Base-by-base conservation (phyloP, 768 basidiomycete species). In the Naganishia vaughanmartiniae region DNA sequence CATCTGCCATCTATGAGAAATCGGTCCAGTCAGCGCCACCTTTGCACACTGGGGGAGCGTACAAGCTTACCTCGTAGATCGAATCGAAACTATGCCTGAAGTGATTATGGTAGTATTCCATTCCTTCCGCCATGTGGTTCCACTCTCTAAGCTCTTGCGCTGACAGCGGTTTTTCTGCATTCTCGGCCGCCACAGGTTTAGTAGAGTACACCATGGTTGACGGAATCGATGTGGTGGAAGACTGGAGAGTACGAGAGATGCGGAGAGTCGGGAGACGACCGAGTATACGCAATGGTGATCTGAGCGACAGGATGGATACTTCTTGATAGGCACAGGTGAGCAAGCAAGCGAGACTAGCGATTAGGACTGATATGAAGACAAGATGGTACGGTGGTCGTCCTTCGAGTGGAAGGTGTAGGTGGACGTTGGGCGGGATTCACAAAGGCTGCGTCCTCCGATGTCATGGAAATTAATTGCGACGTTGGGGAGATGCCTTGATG, bases 61-160 rank as follows among this genome's bases (percentile, higher is more conserved):
- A 26, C 1, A 33, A 21, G 70, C 79, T 71, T 42, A 80, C 79
- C 21, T 71, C 70, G 65, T 80, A 79, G 1, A 78, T 73, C 34
- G 75, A 42, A 34, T 75, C 72, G 67, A 78, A 80, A 53, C 74
- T 75, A 53, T 74, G 73, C 71, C 77, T 54, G 67, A 80, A 80
- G 66, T 78, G 76, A 15, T 72, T 58, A 58, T 80, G 79, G 55
- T 76, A 80, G 33, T 68, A 46, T 42, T 77, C 74, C 79, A 80
- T 80, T 7, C 68, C 66, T 1, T 72, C 74, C 7, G 79, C 79
- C 63, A 80, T 48, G 4, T 76, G 76, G 70, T 70, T 54, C 39
- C 54, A 71, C 42, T 60, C 70, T 39, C 48, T 55, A 48, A 67
- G n/a, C 46, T 72, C 71, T 34, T 39, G 28, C 26, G 34, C 45